Evolutionary conservation across 2,329 filamentous ascomycete genomes (phyloP).

Genomic region (Verticillium tricorpus): DNA sequence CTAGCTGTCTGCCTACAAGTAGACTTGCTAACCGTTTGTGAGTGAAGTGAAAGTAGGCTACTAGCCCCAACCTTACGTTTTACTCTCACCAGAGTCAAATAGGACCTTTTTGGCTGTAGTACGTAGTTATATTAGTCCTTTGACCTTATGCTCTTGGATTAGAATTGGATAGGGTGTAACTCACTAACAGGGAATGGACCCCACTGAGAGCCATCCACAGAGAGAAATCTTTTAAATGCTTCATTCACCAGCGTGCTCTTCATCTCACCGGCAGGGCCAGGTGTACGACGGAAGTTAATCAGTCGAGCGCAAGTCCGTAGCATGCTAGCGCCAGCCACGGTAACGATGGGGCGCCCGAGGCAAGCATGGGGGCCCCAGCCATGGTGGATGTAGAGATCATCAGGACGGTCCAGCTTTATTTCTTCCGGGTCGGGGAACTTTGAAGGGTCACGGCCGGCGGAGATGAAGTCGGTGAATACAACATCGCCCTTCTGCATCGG

Average conservation of each 20-base stretch:
- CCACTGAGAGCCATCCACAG: constrained; percentile 8
- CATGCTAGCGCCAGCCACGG: constrained; percentile 6
- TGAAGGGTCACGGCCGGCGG: constrained; percentile 40
- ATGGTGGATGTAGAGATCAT: constrained; percentile 47
- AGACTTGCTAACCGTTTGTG: too few relatives aligned
- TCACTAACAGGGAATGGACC: constrained; percentile 6
- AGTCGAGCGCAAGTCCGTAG: constrained; percentile 7
- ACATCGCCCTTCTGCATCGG: constrained; percentile 30
- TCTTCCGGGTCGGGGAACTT: constrained; percentile 45
- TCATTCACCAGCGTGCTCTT: constrained; percentile 7
- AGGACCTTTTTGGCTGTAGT: neutral
- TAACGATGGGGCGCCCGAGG: constrained; percentile 7
- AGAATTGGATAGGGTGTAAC: neutral
- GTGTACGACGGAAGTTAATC: constrained; percentile 5
- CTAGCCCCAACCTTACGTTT: neutral
- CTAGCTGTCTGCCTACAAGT: too few relatives aligned
- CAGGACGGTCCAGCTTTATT: constrained; percentile 44
- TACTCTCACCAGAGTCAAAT: neutral
- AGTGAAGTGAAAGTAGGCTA: too few relatives aligned
- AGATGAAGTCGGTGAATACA: constrained; percentile 46
- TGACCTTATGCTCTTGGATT: neutral
- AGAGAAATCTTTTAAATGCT: constrained; percentile 7
- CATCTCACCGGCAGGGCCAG: constrained; percentile 9
- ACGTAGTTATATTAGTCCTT: neutral
- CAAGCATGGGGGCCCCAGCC: constrained; percentile 20